Conservation (phyloP, 2,329 filamentous ascomycete genomes). For the Microthyrium microscopicum region DNA sequence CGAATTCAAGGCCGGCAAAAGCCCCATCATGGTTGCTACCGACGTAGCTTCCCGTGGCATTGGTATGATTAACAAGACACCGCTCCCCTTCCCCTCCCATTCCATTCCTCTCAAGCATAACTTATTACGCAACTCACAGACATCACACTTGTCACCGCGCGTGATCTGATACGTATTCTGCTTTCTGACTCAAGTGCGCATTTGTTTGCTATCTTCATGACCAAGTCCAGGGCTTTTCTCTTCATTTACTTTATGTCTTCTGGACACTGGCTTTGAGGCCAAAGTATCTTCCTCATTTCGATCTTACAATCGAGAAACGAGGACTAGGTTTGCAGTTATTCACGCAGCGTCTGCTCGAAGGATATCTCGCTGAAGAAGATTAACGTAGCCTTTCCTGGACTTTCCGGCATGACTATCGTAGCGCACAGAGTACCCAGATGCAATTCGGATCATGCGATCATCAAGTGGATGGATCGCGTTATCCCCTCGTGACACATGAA, state of each 20-base stretch:
- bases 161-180: conserved; percentile 62
- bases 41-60: conserved; percentile 99
- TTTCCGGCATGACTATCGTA: conserved; percentile 14
- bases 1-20: conserved; percentile 98
- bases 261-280: too few species aligned
- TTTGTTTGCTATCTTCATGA: conserved; percentile 62
- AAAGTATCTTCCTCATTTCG: too few species aligned
- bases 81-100: conserved; percentile 21
- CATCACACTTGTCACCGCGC: conserved; percentile 36
- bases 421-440: conserved; percentile 38
- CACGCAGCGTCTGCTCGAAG: too few species aligned
- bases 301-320: too few species aligned
- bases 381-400: conserved; percentile 7
- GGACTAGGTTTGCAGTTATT: too few species aligned
- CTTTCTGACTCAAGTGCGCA: conserved; percentile 77
- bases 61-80: conserved; percentile 72
- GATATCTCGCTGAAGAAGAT: conserved; percentile 25
- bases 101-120: conserved; percentile 17
- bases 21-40: conserved; percentile 99
- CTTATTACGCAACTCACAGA: conserved; percentile 18
- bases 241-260: conserved; percentile 43
- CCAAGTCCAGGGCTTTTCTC: conserved; percentile 79
- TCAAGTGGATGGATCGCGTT: conserved; percentile 6
- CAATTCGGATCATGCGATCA: conserved; percentile 38
- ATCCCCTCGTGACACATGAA: conserved; percentile 1